Evolutionary conservation across 73 alveolate genomes (phyloP), one percentile per base, ranked within the genome.

Genomic region (Paramecium pentaurelia): DNA sequence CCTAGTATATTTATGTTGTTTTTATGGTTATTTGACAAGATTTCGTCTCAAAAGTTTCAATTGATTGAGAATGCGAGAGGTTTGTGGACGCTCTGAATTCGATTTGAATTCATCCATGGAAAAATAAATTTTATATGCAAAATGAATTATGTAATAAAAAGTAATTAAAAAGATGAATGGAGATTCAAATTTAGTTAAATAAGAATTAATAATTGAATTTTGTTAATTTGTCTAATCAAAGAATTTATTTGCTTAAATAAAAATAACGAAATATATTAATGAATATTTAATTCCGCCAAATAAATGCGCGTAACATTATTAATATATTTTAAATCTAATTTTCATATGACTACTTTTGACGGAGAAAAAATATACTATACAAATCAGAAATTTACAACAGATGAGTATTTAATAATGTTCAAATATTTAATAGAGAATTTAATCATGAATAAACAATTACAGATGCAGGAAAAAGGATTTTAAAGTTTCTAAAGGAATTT

Each of bases 331-430:
- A 28, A 28, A 32, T 64, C 27, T 54, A 54, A 14, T 28, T 64
- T 75, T 30, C 70, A 37, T 11, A 80, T 80, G 91, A 49, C 91
- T 27, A 45, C 49, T 36, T 80, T 80, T 25, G 75, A 80, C 27
- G 91, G 77, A 12, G 91, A 80, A 27, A 45, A 45, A 27, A 49
- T 80, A 45, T 80, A 80, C 32, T 80, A 80, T 38, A 80, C 91
- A 42, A 42, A 80, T 47, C n/a, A 80, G 34, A 80, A 80, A 3
- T 49, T 80, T 44, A 49, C 64, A 27, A 42, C 73, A 18, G 91
- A 80, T n/a, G 91, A 80, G 91, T 80, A 80, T 44, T 14, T 22
- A 37, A 30, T 18, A 16, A 54, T n/a, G 34, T 16, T 30, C 22
- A 45, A 6, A 38, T 27, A 25, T 40, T 80, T 64, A 40, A 20